Percentiles rank a stretch among this genome's conserved stretches.
Evolutionary conservation across 2,329 filamentous ascomycete species (phyloP).

Genomic region (Nothophoma quercina): DNA sequence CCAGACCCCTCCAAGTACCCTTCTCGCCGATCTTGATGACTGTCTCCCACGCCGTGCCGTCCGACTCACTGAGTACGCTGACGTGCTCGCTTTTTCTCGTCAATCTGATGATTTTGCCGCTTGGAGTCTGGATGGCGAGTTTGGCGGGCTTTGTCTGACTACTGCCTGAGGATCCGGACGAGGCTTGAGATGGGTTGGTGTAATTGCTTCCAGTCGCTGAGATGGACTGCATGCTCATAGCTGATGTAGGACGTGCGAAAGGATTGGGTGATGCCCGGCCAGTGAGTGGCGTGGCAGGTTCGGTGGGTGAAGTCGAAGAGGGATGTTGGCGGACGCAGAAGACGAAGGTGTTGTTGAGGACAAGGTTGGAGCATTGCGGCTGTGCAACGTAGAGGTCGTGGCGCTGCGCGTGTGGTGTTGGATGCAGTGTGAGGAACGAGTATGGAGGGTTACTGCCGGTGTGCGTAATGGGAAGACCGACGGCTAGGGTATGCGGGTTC

Average conservation of each 20-base stretch:
- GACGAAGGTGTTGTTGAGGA: slow-evolving; percentile 96
- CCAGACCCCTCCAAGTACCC: slow-evolving; percentile 81
- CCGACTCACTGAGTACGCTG: slow-evolving; percentile 64
- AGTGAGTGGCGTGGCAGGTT: slow-evolving; percentile 45
- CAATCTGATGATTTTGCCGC: slow-evolving; percentile 89
- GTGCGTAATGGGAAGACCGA: slow-evolving; percentile 89
- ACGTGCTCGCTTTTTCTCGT: slow-evolving; percentile 79
- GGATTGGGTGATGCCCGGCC: slow-evolving; percentile 61
- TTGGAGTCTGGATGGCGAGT: slow-evolving; percentile 90
- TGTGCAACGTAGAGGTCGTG: slow-evolving; percentile 98
- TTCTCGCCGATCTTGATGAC: slow-evolving; percentile 89
- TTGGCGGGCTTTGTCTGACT: slow-evolving; percentile 84
- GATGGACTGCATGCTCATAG: slow-evolving; percentile 67
- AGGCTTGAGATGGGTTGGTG: slow-evolving; percentile 64
- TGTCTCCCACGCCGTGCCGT: slow-evolving; percentile 84
- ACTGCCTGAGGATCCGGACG: slow-evolving; percentile 63
- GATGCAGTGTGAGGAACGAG: slow-evolving; percentile 90
- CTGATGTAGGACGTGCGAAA: slow-evolving; percentile 63
- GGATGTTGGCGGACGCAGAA: slow-evolving; percentile 95
- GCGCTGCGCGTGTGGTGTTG: slow-evolving; percentile 95
- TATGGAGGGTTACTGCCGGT: slow-evolving; percentile 92
- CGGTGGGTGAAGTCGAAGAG: slow-evolving; percentile 59
- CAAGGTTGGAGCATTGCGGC: slow-evolving; percentile 87
- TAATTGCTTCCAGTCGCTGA: slow-evolving; percentile 61
- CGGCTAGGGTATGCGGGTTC: slow-evolving; percentile 89